phyloP scores from a whole-genome alignment of 2,329 filamentous ascomycete genomes.

The Botrytis porri region DNA sequence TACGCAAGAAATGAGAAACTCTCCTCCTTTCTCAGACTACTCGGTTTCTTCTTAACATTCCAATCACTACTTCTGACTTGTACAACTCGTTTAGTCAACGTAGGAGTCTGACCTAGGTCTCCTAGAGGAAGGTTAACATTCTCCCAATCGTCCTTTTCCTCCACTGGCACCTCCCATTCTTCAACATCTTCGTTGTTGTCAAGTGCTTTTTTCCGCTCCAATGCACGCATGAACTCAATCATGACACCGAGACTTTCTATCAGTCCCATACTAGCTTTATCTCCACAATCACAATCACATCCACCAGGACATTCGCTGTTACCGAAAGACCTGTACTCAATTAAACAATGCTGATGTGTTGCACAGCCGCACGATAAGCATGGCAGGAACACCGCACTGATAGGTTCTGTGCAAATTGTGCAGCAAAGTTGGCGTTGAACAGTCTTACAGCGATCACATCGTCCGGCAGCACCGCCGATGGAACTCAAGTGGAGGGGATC shows the following conservation, averaged over 20 bases:
- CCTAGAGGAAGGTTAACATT: constrained; percentile 24
- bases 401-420: constrained; percentile 60
- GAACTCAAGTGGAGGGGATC: constrained; percentile 50
- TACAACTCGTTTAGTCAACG: constrained; percentile 32
- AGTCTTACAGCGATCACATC: constrained; percentile 50
- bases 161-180: constrained; percentile 27
- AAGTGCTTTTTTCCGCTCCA: constrained; percentile 20
- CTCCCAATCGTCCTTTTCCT: constrained; percentile 33
- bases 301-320: constrained; percentile 59
- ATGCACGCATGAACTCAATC: constrained; percentile 33
- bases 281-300: constrained; percentile 61
- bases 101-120: constrained; percentile 31
- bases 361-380: constrained; percentile 63
- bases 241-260: constrained; percentile 58
- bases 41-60: constrained; percentile 33
- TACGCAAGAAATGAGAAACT: constrained; percentile 18
- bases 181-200: constrained; percentile 26
- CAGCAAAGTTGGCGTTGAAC: constrained; percentile 58
- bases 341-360: constrained; percentile 53
- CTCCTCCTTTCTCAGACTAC: constrained; percentile 36
- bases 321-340: constrained; percentile 33
- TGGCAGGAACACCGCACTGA: constrained; percentile 57
- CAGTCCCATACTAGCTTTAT: constrained; percentile 54
- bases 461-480: constrained; percentile 47
- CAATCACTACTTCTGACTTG: constrained; percentile 35